These are phyloP conservation scores for Cladosporium sp. DNA, from an alignment of 2,329 filamentous ascomycete genomes.

Conservation along the genomic window DNA sequence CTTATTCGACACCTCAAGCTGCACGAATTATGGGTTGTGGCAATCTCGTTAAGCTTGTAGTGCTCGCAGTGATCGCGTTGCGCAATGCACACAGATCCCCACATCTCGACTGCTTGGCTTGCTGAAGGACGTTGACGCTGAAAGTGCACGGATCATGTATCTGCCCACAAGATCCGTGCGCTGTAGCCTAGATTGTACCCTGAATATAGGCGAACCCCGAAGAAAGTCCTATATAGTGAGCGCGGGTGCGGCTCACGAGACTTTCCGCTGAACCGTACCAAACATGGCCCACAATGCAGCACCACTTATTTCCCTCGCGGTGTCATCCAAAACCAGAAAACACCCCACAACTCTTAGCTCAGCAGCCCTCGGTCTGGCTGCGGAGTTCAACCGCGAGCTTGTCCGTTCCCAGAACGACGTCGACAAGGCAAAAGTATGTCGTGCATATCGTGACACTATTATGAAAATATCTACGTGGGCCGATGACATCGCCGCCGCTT, in stretches of 20 bases:
- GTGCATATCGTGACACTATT: not conserved
- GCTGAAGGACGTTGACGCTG: too few relatives aligned
- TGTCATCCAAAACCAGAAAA: not conserved
- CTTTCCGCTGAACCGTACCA: not conserved
- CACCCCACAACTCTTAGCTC: not conserved
- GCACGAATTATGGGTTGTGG: too few relatives aligned
- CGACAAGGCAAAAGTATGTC: not conserved
- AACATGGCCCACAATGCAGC: not conserved
- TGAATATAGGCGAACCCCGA: not conserved
- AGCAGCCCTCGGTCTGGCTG: not conserved
- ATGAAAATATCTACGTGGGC: not conserved
- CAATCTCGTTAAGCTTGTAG: too few relatives aligned
- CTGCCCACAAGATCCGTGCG: not conserved
- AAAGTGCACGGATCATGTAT: not conserved
- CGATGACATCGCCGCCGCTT: not conserved
- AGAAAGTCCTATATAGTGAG: conserved; percentile 5
- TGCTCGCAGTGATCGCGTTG: too few relatives aligned
- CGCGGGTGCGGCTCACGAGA: not conserved
- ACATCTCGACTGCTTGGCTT: too few relatives aligned
- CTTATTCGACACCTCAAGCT: too few relatives aligned
- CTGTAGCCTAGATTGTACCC: not conserved
- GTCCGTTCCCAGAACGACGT: not conserved
- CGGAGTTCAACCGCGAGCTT: not conserved
- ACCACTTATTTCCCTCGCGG: not conserved
- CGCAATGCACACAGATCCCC: too few relatives aligned